Evolutionary conservation across 2,329 filamentous ascomycete genomes (phyloP).

Genomic region (Venturia asperata): DNA sequence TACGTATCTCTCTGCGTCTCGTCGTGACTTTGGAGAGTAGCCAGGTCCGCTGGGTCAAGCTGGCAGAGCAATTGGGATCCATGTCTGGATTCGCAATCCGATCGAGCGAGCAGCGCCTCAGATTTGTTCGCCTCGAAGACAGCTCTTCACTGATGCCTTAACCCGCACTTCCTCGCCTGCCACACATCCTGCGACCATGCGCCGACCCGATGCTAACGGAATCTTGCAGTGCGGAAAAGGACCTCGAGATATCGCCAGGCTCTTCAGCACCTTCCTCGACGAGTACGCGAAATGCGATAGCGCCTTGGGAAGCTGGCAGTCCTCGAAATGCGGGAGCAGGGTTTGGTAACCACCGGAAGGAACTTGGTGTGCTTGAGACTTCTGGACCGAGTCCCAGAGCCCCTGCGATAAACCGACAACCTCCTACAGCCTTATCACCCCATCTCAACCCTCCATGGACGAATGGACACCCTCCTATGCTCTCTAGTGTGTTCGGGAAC

Average conservation of each 20-base stretch:
- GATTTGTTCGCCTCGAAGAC: not conserved
- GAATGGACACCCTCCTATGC: constrained; percentile 35
- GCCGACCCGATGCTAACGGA: constrained; percentile 36
- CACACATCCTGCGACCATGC: constrained; percentile 16
- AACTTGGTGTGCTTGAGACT: constrained; percentile 61
- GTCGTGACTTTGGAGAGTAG: not conserved
- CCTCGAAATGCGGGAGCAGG: constrained; percentile 26
- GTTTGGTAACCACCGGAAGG: constrained; percentile 63
- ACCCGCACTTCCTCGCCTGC: constrained; percentile 20
- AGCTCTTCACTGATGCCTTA: constrained; percentile 16
- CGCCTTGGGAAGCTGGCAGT: constrained; percentile 43
- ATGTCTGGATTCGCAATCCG: not conserved
- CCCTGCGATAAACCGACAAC: constrained; percentile 52
- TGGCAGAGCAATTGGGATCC: not conserved
- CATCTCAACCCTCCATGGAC: constrained; percentile 49
- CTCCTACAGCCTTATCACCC: constrained; percentile 50
- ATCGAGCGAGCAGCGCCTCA: not conserved
- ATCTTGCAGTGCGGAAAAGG: constrained; percentile 18
- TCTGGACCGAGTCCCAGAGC: constrained; percentile 43
- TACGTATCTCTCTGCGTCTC: constrained; percentile 31
- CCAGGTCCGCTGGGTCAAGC: not conserved
- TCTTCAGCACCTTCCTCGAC: constrained; percentile 34
- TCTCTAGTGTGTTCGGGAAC: constrained; percentile 37
- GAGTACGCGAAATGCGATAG: constrained; percentile 29
- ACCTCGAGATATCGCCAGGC: constrained; percentile 31